Percentiles rank a stretch among this genome's conserved stretches.
phyloP scores from a whole-genome alignment of 768 basidiomycete genomes.

The Rossbeevera mucosa region DNA sequence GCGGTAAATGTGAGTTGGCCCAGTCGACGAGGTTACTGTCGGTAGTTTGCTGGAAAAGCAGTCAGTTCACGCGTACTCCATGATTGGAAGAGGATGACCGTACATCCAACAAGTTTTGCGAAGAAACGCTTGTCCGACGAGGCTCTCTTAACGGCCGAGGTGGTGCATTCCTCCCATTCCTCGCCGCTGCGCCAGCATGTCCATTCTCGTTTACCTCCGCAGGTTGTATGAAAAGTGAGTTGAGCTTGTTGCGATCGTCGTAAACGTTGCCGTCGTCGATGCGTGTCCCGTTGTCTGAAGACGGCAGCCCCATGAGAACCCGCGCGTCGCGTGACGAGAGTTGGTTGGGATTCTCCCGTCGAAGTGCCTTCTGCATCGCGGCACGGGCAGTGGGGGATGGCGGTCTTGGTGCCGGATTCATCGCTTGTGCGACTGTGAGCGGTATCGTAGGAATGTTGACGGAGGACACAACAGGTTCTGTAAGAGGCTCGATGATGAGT shows the following conservation, averaged over 20 bases:
- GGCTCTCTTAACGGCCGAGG: constrained; percentile 67
- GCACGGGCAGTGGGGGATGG: constrained; percentile 86
- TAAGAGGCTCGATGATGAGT: neutral
- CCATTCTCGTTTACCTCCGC: constrained; percentile 16
- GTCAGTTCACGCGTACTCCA: constrained; percentile 1
- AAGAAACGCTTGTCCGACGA: constrained; percentile 38
- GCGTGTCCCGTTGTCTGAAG: constrained; percentile 21
- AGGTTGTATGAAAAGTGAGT: constrained; percentile 53
- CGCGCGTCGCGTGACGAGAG: constrained; percentile 77
- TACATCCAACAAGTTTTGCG: constrained; percentile 21
- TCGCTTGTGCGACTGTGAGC: constrained; percentile 88
- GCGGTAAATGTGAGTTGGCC: constrained; percentile 83
- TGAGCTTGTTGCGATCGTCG: constrained; percentile 45
- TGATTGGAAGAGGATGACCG: constrained; percentile 3
- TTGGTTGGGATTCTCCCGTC: constrained; percentile 80
- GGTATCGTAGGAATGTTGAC: constrained; percentile 97
- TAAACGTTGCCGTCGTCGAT: constrained; percentile 16
- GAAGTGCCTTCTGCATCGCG: constrained; percentile 81
- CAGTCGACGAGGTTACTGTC: constrained; percentile 71
- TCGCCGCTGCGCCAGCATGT: constrained; percentile 14
- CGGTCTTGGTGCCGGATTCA: constrained; percentile 93
- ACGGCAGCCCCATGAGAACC: constrained; percentile 61
- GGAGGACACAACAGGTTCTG: constrained; percentile 92
- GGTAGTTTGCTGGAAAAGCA: constrained; percentile 13
- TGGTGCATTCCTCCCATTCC: constrained; percentile 35